phyloP scores from a whole-genome alignment of 106 monocot genomes.

The Ottelia alismoides region DNA sequence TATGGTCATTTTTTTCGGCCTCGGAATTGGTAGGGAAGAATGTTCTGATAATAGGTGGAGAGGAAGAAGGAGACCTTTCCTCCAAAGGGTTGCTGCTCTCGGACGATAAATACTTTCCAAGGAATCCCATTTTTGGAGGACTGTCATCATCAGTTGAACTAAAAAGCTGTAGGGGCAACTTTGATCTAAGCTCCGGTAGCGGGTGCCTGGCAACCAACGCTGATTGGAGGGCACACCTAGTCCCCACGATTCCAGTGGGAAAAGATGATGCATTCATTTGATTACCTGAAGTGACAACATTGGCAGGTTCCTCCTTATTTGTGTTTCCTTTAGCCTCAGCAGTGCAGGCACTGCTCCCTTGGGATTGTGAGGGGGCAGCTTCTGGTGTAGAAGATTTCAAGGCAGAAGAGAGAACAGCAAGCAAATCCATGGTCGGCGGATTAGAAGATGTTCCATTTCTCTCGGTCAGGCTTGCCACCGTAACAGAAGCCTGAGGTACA shows the following conservation, averaged over 20 bases:
- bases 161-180: slow-evolving; percentile 57
- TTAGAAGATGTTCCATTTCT: slow-evolving; percentile 13
- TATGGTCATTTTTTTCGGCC: slow-evolving; percentile 18
- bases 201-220: slow-evolving; percentile 8
- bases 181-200: slow-evolving; percentile 9
- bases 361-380: slow-evolving; percentile 31
- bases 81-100: slow-evolving; percentile 83
- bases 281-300: too few relatives aligned
- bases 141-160: slow-evolving; percentile 45
- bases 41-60: slow-evolving; percentile 53
- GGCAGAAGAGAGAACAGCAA: slow-evolving; percentile 62
- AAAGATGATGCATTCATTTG: too few relatives aligned
- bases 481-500: slow-evolving; percentile 44
- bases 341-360: slow-evolving; percentile 57
- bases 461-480: slow-evolving; percentile 22
- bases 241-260: slow-evolving; percentile 12
- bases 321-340: slow-evolving; percentile 38
- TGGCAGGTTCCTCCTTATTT: slow-evolving; percentile 7
- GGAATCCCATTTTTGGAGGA: slow-evolving; percentile 39
- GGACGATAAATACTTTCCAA: slow-evolving; percentile 64
- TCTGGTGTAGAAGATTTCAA: slow-evolving; percentile 30
- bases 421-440: slow-evolving; percentile 60
- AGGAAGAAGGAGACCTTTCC: slow-evolving; percentile 74
- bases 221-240: not conserved
- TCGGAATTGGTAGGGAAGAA: slow-evolving; percentile 61